Conservation (phyloP, 2,329 filamentous ascomycete genomes). For the Venturia asperata region DNA sequence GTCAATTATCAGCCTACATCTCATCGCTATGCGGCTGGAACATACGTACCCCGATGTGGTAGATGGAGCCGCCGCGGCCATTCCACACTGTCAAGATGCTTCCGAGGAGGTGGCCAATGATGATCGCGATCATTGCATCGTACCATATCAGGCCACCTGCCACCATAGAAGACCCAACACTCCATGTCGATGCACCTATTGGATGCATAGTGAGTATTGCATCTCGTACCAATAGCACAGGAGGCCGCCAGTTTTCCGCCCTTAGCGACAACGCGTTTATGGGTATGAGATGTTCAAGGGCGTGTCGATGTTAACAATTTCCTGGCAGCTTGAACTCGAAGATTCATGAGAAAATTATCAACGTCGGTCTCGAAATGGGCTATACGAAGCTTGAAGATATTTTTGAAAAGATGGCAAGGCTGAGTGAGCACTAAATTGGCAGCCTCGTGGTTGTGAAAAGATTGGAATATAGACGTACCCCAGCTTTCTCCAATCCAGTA, state of each 20-base stretch:
- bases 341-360: too few species aligned
- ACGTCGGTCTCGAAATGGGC: too few species aligned
- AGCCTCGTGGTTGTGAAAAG: too few species aligned
- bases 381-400: too few species aligned
- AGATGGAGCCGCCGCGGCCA: not conserved
- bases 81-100: not conserved
- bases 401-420: too few species aligned
- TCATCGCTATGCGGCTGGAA: too few species aligned
- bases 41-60: not conserved
- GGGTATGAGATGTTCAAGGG: too few species aligned
- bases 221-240: not conserved
- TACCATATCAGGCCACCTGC: not conserved
- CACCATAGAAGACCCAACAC: constrained; percentile 2
- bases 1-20: not conserved
- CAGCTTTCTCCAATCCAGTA: constrained; percentile 10
- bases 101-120: constrained; percentile 1
- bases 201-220: not conserved
- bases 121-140: not conserved
- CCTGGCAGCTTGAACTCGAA: too few species aligned
- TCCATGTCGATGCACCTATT: not conserved
- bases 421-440: too few species aligned
- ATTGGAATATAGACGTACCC: not conserved
- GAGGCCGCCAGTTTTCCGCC: too few species aligned
- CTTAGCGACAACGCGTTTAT: too few species aligned
- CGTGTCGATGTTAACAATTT: too few species aligned